These are phyloP conservation scores for Uronychia setigera DNA, from an alignment of 73 alveolate species.

Conservation along the genomic window DNA sequence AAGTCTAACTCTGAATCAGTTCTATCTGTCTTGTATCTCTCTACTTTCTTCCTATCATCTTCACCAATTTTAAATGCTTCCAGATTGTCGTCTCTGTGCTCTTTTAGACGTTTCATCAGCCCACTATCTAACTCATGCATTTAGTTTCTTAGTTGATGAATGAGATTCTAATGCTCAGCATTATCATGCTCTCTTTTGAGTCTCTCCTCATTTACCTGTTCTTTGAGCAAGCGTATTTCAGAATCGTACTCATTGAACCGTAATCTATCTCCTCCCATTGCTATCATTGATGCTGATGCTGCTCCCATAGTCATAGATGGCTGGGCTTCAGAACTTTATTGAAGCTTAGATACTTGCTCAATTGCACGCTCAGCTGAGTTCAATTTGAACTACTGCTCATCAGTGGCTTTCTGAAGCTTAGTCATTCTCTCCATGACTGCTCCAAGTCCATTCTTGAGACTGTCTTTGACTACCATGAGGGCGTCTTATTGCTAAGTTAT, in stretches of 20 bases:
- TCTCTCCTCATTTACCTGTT: conserved; percentile 43
- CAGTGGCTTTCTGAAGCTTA: neutral
- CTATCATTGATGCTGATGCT: too few relatives aligned
- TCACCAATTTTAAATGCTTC: conserved; percentile 41
- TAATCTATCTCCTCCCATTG: neutral
- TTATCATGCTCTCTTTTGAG: conserved; percentile 52
- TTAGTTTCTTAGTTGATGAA: conserved; percentile 28
- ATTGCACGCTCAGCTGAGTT: neutral
- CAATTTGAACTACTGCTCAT: neutral
- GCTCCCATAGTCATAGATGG: neutral
- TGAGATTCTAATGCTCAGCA: conserved; percentile 46
- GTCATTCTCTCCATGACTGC: neutral
- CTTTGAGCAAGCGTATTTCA: conserved; percentile 51
- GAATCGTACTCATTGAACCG: conserved; percentile 18
- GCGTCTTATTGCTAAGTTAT: conserved; percentile 12
- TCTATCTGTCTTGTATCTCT: conserved; percentile 37
- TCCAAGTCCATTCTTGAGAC: neutral
- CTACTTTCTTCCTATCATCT: conserved; percentile 57
- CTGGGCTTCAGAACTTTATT: too few relatives aligned
- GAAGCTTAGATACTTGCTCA: neutral
- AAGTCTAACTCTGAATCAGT: conserved; percentile 41
- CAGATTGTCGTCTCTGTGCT: conserved; percentile 56
- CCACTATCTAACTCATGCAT: conserved; percentile 51
- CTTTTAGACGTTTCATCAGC: conserved; percentile 43
- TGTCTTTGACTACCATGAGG: neutral